Evolutionary conservation across 345 rosid species (phyloP).

Genomic region (Boechera divaricarpa): DNA sequence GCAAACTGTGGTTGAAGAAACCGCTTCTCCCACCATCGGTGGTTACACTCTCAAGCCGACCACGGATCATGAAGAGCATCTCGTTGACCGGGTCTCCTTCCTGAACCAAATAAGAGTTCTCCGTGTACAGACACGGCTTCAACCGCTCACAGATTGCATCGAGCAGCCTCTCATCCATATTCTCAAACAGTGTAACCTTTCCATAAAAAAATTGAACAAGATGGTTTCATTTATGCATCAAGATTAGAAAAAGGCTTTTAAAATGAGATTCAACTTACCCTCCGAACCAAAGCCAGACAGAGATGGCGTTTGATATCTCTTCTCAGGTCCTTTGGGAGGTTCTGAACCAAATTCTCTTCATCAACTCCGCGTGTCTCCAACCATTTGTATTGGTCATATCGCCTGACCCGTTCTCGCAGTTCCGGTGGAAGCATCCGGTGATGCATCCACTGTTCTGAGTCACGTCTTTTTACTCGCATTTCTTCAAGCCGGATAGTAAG

Average conservation of each 20-base stretch:
- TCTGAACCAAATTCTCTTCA: conserved; percentile 85
- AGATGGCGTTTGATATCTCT: conserved; percentile 97
- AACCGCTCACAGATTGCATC: conserved; percentile 97
- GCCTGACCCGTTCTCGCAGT: conserved; percentile 82
- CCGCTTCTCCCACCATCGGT: conserved; percentile 98
- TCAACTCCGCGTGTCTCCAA: conserved; percentile 96
- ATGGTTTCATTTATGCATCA: conserved; percentile 6
- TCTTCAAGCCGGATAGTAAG: conserved; percentile 95
- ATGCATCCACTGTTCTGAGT: conserved; percentile 99
- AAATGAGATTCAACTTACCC: conserved; percentile 61
- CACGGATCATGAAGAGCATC: conserved; percentile 97
- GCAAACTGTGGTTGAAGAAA: conserved; percentile 79
- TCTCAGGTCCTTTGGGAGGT: conserved; percentile 92
- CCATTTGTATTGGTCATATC: conserved; percentile 98
- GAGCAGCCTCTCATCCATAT: conserved; percentile 90
- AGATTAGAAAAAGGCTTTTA: neutral
- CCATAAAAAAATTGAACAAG: neutral
- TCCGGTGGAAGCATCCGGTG: conserved; percentile 94
- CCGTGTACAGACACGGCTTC: conserved; percentile 84
- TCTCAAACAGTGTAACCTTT: conserved; percentile 92
- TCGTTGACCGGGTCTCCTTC: conserved; percentile 98
- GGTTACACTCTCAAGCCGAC: conserved; percentile 92
- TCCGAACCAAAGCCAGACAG: conserved; percentile 85
- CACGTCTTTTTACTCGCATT: conserved; percentile 97
- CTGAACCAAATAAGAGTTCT: conserved; percentile 74